phyloP scores from a whole-genome alignment of 176 grass and related monocot species.

The Hyparrhenia diplandra region DNA sequence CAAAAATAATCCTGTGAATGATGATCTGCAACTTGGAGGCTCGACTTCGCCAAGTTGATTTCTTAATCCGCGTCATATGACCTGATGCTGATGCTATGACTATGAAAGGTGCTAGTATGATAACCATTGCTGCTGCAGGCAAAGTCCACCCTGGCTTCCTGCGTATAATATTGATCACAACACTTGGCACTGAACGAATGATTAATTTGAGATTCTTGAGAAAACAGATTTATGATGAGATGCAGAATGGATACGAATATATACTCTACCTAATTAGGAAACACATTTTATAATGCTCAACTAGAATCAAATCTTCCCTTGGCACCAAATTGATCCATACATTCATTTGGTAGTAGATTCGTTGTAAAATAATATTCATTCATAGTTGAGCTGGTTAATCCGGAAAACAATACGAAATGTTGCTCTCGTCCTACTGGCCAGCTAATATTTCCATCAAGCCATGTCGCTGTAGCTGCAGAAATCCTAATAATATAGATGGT shows the following conservation, averaged over 20 bases:
- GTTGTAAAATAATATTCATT: background rate
- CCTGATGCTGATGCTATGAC: background rate
- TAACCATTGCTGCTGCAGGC: background rate
- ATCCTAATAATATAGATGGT: background rate
- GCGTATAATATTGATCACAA: background rate
- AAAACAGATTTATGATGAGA: background rate
- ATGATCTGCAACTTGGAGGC: slow-evolving; percentile 26
- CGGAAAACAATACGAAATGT: background rate
- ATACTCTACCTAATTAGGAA: background rate
- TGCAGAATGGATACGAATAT: background rate
- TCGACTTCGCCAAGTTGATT: background rate
- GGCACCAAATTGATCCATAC: slow-evolving; percentile 7
- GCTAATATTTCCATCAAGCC: slow-evolving; percentile 1
- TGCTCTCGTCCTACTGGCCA: background rate
- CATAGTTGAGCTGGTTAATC: background rate
- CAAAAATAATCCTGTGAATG: background rate
- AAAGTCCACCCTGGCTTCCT: slow-evolving; percentile 24
- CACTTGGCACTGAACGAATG: background rate
- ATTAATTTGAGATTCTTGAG: slow-evolving; percentile 17
- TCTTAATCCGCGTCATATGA: background rate
- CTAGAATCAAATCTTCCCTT: background rate
- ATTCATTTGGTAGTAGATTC: background rate
- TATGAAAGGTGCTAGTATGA: background rate
- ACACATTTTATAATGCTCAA: background rate
- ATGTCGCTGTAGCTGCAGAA: background rate